These are phyloP conservation scores for Gossypium turneri DNA, from an alignment of 345 rosid species.

Conservation along the genomic window DNA sequence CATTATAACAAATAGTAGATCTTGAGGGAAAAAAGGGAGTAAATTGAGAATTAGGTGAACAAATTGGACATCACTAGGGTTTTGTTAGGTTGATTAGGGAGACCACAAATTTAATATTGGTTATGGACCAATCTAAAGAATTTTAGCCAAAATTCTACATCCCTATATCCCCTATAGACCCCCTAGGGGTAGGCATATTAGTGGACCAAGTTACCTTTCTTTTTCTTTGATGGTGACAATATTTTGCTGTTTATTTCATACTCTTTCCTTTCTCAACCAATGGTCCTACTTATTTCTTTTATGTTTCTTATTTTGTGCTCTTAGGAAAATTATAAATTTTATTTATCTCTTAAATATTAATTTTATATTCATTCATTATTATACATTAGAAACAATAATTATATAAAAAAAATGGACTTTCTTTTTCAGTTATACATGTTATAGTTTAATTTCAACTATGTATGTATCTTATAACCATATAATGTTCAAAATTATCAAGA, in stretches of 20 bases:
- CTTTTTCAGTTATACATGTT: too few relatives aligned
- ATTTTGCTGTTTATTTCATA: not conserved
- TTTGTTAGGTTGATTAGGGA: not conserved
- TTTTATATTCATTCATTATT: too few relatives aligned
- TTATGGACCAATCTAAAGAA: not conserved
- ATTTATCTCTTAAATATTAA: too few relatives aligned
- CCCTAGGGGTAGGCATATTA: conserved; percentile 6
- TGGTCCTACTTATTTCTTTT: not conserved
- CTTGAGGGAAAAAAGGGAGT: not conserved
- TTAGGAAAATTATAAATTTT: too few relatives aligned
- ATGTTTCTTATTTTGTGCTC: not conserved
- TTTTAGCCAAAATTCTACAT: not conserved
- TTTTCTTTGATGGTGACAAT: not conserved
- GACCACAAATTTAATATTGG: not conserved
- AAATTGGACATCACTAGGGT: conserved; percentile 5
- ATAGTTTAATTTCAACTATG: too few relatives aligned
- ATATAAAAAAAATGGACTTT: too few relatives aligned
- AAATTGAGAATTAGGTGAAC: not conserved
- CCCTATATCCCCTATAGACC: not conserved
- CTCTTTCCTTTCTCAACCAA: not conserved
- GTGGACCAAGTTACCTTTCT: conserved; percentile 1
- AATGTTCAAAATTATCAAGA: too few relatives aligned
- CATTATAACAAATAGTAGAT: not conserved
- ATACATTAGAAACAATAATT: too few relatives aligned
- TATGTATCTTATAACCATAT: too few relatives aligned